Evolutionary conservation across 805 yeast species (phyloP), one percentile per base, ranked within the genome.

Genomic region (Wickerhamiella kurtzmanii): DNA sequence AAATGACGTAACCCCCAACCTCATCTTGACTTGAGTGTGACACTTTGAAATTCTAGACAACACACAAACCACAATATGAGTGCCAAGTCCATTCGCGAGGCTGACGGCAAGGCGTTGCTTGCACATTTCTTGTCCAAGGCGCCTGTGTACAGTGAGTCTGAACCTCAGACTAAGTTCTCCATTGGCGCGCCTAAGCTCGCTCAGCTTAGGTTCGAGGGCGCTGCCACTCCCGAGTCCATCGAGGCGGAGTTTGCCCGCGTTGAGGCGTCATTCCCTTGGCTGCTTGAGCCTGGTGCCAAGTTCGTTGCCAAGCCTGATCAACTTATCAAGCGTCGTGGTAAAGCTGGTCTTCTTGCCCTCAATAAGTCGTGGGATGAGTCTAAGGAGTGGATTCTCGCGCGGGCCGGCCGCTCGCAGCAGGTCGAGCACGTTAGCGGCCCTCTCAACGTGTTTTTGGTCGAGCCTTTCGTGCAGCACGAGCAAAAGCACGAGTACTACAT

Each of bases 221-320:
- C 44, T 35, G 49, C 55, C 41, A 55, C 56, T 35, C 57, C 58
- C 41, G 56, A 47, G 17, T 43, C 59, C 35, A 55, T 68, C 44
- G 61, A 61, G 41, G 56, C 50, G 41, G 68, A 66, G 22, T 60
- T 68, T 41, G 59, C 53, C 32, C 49, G 46, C 41, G 68, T 67
- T 45, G 72, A 67, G 56, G 41, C 53, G 49, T 56, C 61, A 39
- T 68, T 60, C 63, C 70, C 73, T 17, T 68, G 73, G 71, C 57
- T 68, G 44, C 53, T 53, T 3, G 57, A 55, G 44, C 46, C 58
- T 18, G 68, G 63, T 16, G 66, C 69, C 32, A 58, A 58, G 53
- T 67, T 69, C 46, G 73, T 68, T 35, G 73, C 71, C 45, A 68
- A 68, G 61, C 73, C 73, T 19, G 73, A 68, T 49, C 71, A 67